phyloP scores from a whole-genome alignment of 1,284 basidiomycete species.

The Earliella scabrosa region DNA sequence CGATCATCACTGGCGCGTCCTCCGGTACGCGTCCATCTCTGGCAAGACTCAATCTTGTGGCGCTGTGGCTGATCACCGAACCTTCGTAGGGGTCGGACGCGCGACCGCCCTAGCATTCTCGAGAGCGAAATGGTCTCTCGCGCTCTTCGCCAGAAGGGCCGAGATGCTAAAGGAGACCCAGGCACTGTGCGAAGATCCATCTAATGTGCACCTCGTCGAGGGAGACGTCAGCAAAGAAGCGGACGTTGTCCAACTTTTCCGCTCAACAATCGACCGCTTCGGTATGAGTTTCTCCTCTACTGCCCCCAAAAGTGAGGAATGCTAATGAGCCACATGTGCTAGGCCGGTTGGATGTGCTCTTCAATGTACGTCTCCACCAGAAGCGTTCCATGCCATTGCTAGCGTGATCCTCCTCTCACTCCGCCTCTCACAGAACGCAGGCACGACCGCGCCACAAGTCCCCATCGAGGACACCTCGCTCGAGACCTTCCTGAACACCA shows the following conservation, averaged over 20 bases:
- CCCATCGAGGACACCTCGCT: constrained; percentile 71
- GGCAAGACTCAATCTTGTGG: no score
- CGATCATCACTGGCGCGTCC: constrained; percentile 1
- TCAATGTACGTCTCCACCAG: constrained; percentile 84
- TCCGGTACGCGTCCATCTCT: neutral
- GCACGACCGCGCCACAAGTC: constrained; percentile 51
- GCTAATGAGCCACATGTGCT: constrained; percentile 1
- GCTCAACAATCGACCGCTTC: constrained; percentile 55
- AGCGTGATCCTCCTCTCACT: neutral
- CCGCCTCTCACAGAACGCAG: constrained; percentile 58
- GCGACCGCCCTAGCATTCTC: constrained; percentile 53
- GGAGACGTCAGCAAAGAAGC: constrained; percentile 70
- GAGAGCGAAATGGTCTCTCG: constrained; percentile 48
- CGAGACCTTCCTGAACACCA: constrained; percentile 61
- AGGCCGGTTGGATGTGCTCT: constrained; percentile 78
- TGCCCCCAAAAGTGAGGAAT: neutral
- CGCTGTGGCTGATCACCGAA: no score
- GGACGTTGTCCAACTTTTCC: constrained; percentile 66
- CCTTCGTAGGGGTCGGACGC: constrained; percentile 54
- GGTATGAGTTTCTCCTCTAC: constrained; percentile 42
- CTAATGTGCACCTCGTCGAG: constrained; percentile 44
- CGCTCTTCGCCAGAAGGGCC: constrained; percentile 54
- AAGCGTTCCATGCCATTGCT: neutral
- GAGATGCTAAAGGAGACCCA: constrained; percentile 65
- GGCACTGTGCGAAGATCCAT: constrained; percentile 46